A percentile compares a stretch with the other conserved stretches of the same genome.
phyloP scores from a whole-genome alignment of 192 early-diverging fungal species.

The Gaertneriomyces sp. region DNA sequence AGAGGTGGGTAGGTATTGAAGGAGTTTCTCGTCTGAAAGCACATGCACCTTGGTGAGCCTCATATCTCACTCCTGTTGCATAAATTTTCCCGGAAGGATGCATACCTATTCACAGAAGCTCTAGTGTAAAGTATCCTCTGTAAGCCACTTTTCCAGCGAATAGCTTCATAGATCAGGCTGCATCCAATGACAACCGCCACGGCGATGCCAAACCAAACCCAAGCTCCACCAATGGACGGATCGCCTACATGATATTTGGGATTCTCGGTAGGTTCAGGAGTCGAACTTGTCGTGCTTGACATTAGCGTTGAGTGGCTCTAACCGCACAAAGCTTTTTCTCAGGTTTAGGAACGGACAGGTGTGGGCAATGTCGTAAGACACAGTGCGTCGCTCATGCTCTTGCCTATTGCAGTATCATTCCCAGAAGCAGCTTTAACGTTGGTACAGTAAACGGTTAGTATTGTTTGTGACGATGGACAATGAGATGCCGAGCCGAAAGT shows the following conservation, averaged over 20 bases:
- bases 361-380: no score
- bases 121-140: slow-evolving; percentile 38
- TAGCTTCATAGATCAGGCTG: slow-evolving; percentile 28
- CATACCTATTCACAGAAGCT: slow-evolving; percentile 26
- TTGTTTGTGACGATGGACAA: no score
- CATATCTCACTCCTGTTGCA: not conserved
- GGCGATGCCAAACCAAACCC: slow-evolving; percentile 33
- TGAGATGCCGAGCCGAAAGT: no score
- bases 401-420: no score
- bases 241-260: slow-evolving; percentile 34
- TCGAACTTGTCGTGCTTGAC: no score
- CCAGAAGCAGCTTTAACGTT: no score
- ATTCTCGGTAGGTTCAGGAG: not conserved
- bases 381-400: no score
- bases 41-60: not conserved
- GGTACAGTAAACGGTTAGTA: no score
- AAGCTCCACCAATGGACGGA: slow-evolving; percentile 29
- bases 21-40: slow-evolving; percentile 31
- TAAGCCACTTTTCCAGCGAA: slow-evolving; percentile 24
- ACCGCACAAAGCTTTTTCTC: no score
- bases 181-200: slow-evolving; percentile 22
- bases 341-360: no score
- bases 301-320: no score
- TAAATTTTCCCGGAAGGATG: not conserved
- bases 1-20: slow-evolving; percentile 27